phyloP scores from a whole-genome alignment of 1,139 yeast genomes.

The Magnusiomyces tetraspermus region DNA sequence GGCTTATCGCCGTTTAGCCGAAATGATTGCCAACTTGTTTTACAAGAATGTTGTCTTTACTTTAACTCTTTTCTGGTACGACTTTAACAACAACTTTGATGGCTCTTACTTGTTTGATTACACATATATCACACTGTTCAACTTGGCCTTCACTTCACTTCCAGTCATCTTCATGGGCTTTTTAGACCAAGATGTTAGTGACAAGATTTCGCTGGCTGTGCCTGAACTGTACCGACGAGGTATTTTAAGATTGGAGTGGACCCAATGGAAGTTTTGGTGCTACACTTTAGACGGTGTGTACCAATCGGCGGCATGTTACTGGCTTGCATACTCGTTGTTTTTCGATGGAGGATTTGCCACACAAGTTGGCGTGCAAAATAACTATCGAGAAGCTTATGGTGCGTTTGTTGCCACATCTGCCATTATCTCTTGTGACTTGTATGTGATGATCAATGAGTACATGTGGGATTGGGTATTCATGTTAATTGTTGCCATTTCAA shows the following conservation, averaged over 20 bases:
- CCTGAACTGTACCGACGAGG: constrained; percentile 87
- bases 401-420: constrained; percentile 69
- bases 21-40: constrained; percentile 90
- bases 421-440: constrained; percentile 69
- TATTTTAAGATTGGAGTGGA: constrained; percentile 74
- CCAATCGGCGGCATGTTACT: constrained; percentile 78
- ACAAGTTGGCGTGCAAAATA: constrained; percentile 54
- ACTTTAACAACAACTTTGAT: constrained; percentile 74
- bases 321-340: constrained; percentile 72
- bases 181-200: constrained; percentile 87
- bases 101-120: constrained; percentile 88
- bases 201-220: constrained; percentile 69
- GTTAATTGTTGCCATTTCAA: constrained; percentile 53
- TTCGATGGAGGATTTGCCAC: constrained; percentile 49
- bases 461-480: constrained; percentile 91
- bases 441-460: constrained; percentile 70
- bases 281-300: constrained; percentile 84
- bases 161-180: constrained; percentile 89
- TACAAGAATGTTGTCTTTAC: constrained; percentile 88
- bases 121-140: constrained; percentile 86
- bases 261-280: constrained; percentile 64
- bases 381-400: constrained; percentile 85
- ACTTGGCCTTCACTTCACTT: constrained; percentile 86
- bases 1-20: constrained; percentile 86
- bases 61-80: constrained; percentile 86